phyloP scores from a whole-genome alignment of 2,329 filamentous ascomycete species.

The Huntiella decipiens region DNA sequence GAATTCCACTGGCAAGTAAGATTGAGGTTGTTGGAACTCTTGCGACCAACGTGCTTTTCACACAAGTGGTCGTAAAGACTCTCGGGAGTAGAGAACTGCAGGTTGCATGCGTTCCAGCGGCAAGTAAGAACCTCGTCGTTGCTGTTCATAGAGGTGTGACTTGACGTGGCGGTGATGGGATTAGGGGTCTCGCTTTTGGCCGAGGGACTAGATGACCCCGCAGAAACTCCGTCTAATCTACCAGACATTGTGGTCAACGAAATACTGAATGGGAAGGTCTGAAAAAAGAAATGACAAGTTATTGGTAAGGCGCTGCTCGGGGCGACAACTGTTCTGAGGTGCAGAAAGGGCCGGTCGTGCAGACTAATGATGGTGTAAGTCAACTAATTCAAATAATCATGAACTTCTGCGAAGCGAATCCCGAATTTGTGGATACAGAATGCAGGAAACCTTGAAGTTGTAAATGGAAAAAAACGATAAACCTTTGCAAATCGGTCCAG shows the following conservation, averaged over 20 bases:
- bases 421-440: neutral
- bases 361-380: too few relatives aligned
- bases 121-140: conserved; percentile 40
- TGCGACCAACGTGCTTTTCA: conserved; percentile 93
- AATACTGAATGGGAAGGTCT: too few relatives aligned
- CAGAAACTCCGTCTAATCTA: conserved; percentile 7
- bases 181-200: conserved; percentile 36
- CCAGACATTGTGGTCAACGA: conserved; percentile 7
- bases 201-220: conserved; percentile 20
- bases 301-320: neutral
- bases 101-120: conserved; percentile 39
- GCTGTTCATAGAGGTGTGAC: conserved; percentile 18
- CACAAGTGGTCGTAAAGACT: conserved; percentile 80
- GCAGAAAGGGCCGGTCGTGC: too few relatives aligned
- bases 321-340: too few relatives aligned
- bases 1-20: conserved; percentile 94
- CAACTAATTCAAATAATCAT: neutral
- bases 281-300: neutral
- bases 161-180: conserved; percentile 26
- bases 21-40: conserved; percentile 97
- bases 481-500: neutral
- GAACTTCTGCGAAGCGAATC: neutral
- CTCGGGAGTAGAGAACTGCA: conserved; percentile 39
- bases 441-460: neutral
- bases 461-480: conserved; percentile 1